Percentiles rank a stretch among this genome's conserved stretches.
phyloP scores from a whole-genome alignment of 2,329 filamentous ascomycete species.

The Paramyrothecium roridum region DNA sequence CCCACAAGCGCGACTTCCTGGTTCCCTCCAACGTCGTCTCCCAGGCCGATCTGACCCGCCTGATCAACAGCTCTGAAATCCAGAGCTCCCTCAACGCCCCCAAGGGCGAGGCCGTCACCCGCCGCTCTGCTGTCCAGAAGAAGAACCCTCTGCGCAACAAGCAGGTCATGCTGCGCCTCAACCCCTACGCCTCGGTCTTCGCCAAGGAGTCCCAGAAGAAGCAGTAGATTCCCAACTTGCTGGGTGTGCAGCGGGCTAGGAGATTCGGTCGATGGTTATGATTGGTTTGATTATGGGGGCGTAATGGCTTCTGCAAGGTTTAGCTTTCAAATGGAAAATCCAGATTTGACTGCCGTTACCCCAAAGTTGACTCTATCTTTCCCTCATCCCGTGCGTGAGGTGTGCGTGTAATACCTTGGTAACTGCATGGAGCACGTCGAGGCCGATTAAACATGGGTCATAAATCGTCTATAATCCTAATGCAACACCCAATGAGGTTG shows the following conservation, averaged over 20 bases:
- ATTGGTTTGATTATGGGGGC: conserved; percentile 33
- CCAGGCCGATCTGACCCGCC: conserved; percentile 91
- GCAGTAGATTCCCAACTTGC: conserved; percentile 30
- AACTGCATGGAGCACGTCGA: neutral
- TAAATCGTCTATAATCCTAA: conserved; percentile 7
- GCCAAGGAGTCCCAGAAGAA: conserved; percentile 59
- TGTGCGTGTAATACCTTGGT: conserved; percentile 1
- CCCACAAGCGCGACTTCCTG: conserved; percentile 98
- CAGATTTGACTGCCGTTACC: conserved; percentile 22
- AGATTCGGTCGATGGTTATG: conserved; percentile 20
- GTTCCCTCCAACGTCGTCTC: conserved; percentile 88
- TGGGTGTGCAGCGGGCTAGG: conserved; percentile 35
- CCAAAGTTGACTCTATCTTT: neutral
- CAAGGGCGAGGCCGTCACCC: conserved; percentile 86
- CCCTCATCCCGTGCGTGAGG: conserved; percentile 22
- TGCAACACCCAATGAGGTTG: neutral
- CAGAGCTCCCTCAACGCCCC: conserved; percentile 92
- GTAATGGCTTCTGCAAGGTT: conserved; percentile 33
- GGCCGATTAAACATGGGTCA: neutral
- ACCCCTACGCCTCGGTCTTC: conserved; percentile 94
- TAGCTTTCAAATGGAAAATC: conserved; percentile 29
- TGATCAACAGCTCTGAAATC: conserved; percentile 99
- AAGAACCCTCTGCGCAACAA: conserved; percentile 99
- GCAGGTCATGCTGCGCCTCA: conserved; percentile 97
- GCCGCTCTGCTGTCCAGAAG: conserved; percentile 92